phyloP scores from a whole-genome alignment of 1,139 yeast species.

The Geotrichum cucujoidarum region DNA sequence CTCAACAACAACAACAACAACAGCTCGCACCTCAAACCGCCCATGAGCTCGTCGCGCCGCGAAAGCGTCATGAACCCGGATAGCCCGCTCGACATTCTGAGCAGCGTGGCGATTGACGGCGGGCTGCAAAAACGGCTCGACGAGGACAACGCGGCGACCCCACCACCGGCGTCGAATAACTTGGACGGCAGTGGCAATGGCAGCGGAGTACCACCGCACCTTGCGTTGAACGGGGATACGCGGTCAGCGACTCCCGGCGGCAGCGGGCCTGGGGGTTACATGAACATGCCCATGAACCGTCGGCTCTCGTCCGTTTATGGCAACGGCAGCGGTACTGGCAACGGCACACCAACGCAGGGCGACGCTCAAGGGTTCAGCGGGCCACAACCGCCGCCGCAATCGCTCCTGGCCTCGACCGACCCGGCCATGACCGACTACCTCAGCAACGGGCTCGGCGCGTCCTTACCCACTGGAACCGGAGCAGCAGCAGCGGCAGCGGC shows the following conservation, averaged over 20 bases:
- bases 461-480: too few species aligned
- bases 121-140: conserved; percentile 18
- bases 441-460: too few species aligned
- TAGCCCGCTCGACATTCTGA: conserved; percentile 33
- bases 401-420: too few species aligned
- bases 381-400: too few species aligned
- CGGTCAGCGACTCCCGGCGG: background rate
- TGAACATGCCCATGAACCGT: background rate
- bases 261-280: background rate
- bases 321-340: background rate
- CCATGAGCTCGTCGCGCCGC: conserved; percentile 8
- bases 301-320: background rate
- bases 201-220: too few species aligned
- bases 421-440: too few species aligned
- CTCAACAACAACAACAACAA: conserved; percentile 18
- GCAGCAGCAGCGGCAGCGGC: background rate
- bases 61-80: conserved; percentile 22
- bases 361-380: too few species aligned
- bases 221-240: too few species aligned
- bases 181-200: background rate
- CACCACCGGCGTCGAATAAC: background rate
- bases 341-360: background rate
- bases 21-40: conserved; percentile 5
- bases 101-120: conserved; percentile 27
- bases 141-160: background rate